Evolutionary conservation across 2,329 filamentous ascomycete species (phyloP).

Genomic region (Thyridium curvatum): DNA sequence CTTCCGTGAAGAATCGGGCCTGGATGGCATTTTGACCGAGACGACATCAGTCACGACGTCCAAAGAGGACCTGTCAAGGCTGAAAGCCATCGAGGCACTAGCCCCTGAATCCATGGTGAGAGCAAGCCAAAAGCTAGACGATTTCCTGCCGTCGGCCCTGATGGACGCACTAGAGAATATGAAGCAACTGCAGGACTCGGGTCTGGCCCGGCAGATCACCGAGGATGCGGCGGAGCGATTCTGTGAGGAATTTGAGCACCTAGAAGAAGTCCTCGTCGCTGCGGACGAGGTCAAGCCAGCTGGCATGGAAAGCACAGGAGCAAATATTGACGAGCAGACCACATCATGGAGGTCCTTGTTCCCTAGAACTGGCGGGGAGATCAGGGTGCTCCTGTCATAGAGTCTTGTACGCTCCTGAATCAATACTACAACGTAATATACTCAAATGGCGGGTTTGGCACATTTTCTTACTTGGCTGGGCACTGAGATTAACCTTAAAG

Average conservation of each 20-base stretch:
- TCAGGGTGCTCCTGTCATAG: slow-evolving; percentile 51
- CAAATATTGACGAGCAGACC: slow-evolving; percentile 12
- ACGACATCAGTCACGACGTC: slow-evolving; percentile 26
- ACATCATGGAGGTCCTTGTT: slow-evolving; percentile 35
- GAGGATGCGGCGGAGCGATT: slow-evolving; percentile 80
- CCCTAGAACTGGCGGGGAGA: slow-evolving; percentile 54
- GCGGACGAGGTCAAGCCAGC: slow-evolving; percentile 27
- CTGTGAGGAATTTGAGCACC: slow-evolving; percentile 71
- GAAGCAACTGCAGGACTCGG: slow-evolving; percentile 64
- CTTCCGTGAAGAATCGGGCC: slow-evolving; percentile 68
- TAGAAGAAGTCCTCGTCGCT: slow-evolving; percentile 43
- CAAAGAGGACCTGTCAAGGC: slow-evolving; percentile 40
- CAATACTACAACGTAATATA: too few relatives aligned
- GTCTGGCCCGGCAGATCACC: slow-evolving; percentile 67
- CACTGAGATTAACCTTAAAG: too few relatives aligned
- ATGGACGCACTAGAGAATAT: slow-evolving; percentile 87
- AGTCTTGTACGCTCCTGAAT: too few relatives aligned
- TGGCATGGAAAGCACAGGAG: slow-evolving; percentile 1
- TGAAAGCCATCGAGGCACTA: slow-evolving; percentile 49
- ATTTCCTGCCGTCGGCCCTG: slow-evolving; percentile 85
- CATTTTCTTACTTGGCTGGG: too few relatives aligned
- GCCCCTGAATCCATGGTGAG: slow-evolving; percentile 54
- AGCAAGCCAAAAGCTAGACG: slow-evolving; percentile 73
- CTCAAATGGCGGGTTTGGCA: too few relatives aligned
- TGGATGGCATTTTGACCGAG: slow-evolving; percentile 53